A percentile compares a stretch with the other conserved stretches of the same genome.
These are phyloP conservation scores for Ganoderma boninense DNA, from an alignment of 1,284 basidiomycete genomes.

Conservation along the genomic window DNA sequence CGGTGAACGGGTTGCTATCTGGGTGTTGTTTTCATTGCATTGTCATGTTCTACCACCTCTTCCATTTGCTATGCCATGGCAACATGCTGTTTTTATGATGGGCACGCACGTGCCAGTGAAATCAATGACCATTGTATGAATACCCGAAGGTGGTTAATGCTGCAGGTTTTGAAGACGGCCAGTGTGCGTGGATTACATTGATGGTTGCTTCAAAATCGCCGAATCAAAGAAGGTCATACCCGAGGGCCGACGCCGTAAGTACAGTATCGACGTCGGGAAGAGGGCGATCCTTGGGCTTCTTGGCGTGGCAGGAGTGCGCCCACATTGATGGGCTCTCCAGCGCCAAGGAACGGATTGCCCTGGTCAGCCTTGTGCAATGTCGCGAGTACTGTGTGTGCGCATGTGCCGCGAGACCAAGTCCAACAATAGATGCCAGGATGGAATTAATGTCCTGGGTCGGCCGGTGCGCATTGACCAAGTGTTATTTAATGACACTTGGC, in stretches of 20 bases:
- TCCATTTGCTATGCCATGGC: slow-evolving; percentile 55
- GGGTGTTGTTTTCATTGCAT: slow-evolving; percentile 49
- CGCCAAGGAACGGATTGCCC: background rate
- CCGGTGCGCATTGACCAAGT: background rate
- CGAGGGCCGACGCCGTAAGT: background rate
- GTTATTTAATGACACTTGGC: background rate
- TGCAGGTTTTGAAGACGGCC: background rate
- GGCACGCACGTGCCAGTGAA: slow-evolving; percentile 28
- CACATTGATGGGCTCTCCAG: background rate
- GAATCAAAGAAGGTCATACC: background rate
- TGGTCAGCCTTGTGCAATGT: too few relatives aligned
- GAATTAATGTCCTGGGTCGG: background rate
- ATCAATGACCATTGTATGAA: slow-evolving; percentile 28
- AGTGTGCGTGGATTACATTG: background rate
- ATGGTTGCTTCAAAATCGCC: background rate
- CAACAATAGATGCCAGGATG: background rate
- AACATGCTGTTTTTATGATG: slow-evolving; percentile 40
- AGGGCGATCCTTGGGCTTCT: background rate
- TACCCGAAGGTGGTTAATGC: background rate
- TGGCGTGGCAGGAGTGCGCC: too few relatives aligned
- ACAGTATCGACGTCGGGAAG: background rate
- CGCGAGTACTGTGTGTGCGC: too few relatives aligned
- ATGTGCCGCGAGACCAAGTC: too few relatives aligned
- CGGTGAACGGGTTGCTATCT: slow-evolving; percentile 66
- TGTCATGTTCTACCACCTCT: slow-evolving; percentile 55